Conservation (phyloP, 495 filamentous ascomycete genomes). For the Penicillium pulvis region DNA sequence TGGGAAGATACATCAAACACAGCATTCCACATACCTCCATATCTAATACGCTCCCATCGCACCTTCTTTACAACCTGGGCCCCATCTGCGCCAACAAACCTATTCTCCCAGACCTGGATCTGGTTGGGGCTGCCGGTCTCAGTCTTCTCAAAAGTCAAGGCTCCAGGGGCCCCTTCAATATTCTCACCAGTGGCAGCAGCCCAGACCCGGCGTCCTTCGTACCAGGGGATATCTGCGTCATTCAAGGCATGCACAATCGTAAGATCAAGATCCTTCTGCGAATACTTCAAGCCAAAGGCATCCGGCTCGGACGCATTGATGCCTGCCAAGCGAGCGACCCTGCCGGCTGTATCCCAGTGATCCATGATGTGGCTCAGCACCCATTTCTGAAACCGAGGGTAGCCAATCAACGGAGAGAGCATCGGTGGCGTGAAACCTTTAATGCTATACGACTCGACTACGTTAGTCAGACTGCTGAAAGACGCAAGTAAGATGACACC, state of each 20-base stretch:
- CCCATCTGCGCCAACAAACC: conserved; percentile 27
- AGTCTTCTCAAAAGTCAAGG: conserved; percentile 38
- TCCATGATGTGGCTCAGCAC: conserved; percentile 53
- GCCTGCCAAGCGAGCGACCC: conserved; percentile 48
- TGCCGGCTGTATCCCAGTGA: conserved; percentile 54
- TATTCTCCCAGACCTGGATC: conserved; percentile 42
- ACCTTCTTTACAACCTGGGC: conserved; percentile 48
- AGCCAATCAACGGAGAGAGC: conserved; percentile 68
- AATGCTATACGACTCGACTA: conserved; percentile 72
- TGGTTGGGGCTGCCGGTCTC: conserved; percentile 34
- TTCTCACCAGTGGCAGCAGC: conserved; percentile 43
- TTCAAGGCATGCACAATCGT: conserved; percentile 74
- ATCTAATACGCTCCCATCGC: conserved; percentile 47
- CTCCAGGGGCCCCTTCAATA: conserved; percentile 55
- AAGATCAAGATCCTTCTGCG: conserved; percentile 59
- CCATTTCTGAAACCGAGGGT: conserved; percentile 53
- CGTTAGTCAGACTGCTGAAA: conserved; percentile 71
- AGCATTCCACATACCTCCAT: conserved; percentile 45
- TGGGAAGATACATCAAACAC: not conserved
- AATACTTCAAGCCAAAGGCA: conserved; percentile 31
- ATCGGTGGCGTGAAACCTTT: conserved; percentile 79
- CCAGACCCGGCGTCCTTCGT: conserved; percentile 56
- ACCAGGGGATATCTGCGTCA: conserved; percentile 75
- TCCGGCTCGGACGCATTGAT: conserved; percentile 27
- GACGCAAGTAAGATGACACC: conserved; percentile 77